Conservation (phyloP, 768 basidiomycete species). For the Fomitopsis pulvina region DNA sequence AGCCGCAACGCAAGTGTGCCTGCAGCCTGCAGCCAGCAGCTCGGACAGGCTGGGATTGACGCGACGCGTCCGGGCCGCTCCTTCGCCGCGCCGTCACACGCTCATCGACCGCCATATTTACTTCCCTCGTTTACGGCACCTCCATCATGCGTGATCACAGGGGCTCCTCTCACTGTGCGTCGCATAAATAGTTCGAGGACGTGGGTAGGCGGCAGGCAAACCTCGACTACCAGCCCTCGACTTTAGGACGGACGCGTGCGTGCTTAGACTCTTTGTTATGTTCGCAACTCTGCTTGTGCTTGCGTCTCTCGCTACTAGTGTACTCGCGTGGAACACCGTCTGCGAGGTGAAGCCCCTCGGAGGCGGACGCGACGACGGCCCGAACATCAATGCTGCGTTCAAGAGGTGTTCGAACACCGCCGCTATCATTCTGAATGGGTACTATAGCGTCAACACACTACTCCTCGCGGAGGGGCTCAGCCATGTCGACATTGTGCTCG, state of each 20-base stretch:
- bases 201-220: neutral
- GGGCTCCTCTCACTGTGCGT: neutral
- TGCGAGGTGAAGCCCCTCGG: constrained; percentile 26
- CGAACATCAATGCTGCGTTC: constrained; percentile 29
- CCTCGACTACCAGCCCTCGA: neutral
- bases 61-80: too few relatives aligned
- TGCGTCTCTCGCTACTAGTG: neutral
- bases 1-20: too few relatives aligned
- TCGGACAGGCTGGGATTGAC: too few relatives aligned
- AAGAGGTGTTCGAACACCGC: constrained; percentile 23
- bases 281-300: neutral
- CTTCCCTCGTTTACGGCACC: constrained; percentile 1
- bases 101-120: too few relatives aligned
- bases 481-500: constrained; percentile 33
- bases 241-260: neutral
- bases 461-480: constrained; percentile 31
- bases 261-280: neutral
- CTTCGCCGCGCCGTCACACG: too few relatives aligned
- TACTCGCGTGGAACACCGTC: constrained; percentile 9
- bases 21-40: too few relatives aligned
- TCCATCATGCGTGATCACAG: neutral
- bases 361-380: constrained; percentile 30
- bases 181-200: neutral
- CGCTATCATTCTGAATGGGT: constrained; percentile 26
- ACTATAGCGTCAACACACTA: constrained; percentile 33